Evolutionary conservation across 805 yeast species (phyloP), one percentile per base, ranked within the genome.

Genomic region (Brettanomyces anomalus): DNA sequence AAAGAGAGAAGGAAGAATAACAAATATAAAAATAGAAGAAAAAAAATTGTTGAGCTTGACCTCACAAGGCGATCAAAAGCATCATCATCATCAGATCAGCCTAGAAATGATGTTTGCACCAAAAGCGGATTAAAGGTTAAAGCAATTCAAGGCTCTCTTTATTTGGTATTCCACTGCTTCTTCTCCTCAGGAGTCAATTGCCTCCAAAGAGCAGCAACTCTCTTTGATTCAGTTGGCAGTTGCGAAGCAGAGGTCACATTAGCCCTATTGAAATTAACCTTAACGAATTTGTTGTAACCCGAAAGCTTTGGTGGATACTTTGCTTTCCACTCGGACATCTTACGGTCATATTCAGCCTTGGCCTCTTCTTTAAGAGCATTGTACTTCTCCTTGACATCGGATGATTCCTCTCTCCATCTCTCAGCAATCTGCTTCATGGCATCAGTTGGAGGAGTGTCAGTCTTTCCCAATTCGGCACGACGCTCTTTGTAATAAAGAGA

Each of bases 261-360:
- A 6, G 50, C 30, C 24, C 44, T 46, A 15, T 44, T 43, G 30
- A 47, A 50, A 19, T 46, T 44, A 5, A 39, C 43, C 38, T 49
- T 47, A 36, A 52, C 44, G 36, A 50, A 59, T 33, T 51, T 52
- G 28, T 41, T 43, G 45, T 56, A 59, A 18, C 54, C 55, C 7
- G 50, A 36, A 8, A 50, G 42, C 33, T 52, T 51, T 18, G 43
- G 44, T 14, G 51, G 51, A 32, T 49, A 54, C 33, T 56, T 56
- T 7, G 37, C 46, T 17, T 46, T 48, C 63, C 63, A 59, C 2
- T 46, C 56, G 1, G 47, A 51, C 19, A 50, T n/a, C 11, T 30
- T 39, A 7, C 13, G 18, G 14, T 41, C 40, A 30, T 44, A 44
- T 28, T 44, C 17, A 7, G 24, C 24, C 13, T 26, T 33, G 4